A percentile compares a stretch with the other conserved stretches of the same genome.
phyloP scores from a whole-genome alignment of 441 rosid species.

The Geranium incanum region DNA sequence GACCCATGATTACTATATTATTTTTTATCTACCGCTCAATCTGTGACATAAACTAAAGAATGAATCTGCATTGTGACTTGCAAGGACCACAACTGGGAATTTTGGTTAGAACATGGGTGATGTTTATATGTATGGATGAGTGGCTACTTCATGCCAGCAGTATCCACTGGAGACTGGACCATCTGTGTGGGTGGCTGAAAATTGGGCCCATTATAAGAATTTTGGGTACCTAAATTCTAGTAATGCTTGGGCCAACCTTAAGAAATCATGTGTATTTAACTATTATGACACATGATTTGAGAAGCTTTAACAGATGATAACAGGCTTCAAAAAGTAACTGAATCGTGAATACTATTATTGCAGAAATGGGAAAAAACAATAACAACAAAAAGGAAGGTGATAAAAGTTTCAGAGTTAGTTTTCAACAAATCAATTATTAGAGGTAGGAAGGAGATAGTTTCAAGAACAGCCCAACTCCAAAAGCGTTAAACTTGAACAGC shows the following conservation, averaged over 20 bases:
- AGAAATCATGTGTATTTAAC: not conserved
- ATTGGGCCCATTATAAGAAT: too few relatives aligned
- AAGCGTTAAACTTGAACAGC: not conserved
- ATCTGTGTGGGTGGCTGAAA: too few relatives aligned
- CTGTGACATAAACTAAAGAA: not conserved
- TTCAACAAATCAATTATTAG: not conserved
- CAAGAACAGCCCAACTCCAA: not conserved
- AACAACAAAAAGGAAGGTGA: not conserved
- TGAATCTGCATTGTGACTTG: not conserved
- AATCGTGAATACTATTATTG: not conserved
- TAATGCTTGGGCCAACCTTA: not conserved
- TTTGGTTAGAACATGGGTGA: not conserved
- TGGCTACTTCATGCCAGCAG: too few relatives aligned
- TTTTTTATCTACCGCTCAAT: not conserved
- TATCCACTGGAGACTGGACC: too few relatives aligned
- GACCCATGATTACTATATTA: not conserved
- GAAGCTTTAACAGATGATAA: not conserved
- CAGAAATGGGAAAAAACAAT: not conserved
- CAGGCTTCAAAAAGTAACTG: not conserved
- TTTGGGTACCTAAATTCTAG: too few relatives aligned
- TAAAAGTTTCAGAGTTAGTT: not conserved
- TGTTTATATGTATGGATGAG: not conserved
- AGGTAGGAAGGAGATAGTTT: not conserved
- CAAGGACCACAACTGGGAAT: constrained; percentile 6
- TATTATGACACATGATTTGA: not conserved